Base-by-base conservation (phyloP, 2,329 filamentous ascomycete genomes). In the Piedraia hortae region DNA sequence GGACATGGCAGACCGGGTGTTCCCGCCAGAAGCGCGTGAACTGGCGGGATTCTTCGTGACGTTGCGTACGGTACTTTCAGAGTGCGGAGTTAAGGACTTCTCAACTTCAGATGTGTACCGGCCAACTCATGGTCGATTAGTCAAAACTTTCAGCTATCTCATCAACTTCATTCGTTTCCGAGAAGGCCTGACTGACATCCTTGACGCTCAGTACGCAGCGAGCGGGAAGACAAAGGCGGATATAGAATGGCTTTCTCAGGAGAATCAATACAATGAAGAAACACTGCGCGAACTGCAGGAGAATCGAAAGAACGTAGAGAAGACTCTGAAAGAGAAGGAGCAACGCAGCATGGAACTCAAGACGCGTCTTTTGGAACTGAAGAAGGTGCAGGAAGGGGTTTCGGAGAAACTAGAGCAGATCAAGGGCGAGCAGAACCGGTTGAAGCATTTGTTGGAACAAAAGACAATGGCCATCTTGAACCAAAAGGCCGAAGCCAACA, bases 101-200 rank as follows among this genome's bases (percentile, higher is more conserved):
- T 77, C 72, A 16, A 90, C 93, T 47, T 67, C 68, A 28, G 85
- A 97, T 44, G 54, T 97, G 4, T 82, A 88, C 43, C 72, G 71
- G 43, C 85, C 85, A 9, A 89, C 77, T 1, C 74, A 88, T 41
- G 71, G 75, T 26, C 72, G 85, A 19, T 59, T 93, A 8, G 71
- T 82, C 38, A 89, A 85, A 51, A 88, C 93, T 38, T 85, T 97
- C 44, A 89, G 75, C 32, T 91, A 91, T 47, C 62, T 93, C 31
- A 97, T 97, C 54, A 97, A 97, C 49, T 97, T 97, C 47, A 80
- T 93, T 34, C 68, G 85, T 23, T 97, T 93, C 50, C 72, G 85
- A 35, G 80, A 91, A 50, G 78, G 71, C 29, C 82, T 93, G 46
- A 88, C 78, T 1, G 54, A 56, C 17, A 65, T 85, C 14, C 90